These are phyloP conservation scores for Gossypium trilobum DNA, from an alignment of 441 rosid species.

Conservation along the genomic window DNA sequence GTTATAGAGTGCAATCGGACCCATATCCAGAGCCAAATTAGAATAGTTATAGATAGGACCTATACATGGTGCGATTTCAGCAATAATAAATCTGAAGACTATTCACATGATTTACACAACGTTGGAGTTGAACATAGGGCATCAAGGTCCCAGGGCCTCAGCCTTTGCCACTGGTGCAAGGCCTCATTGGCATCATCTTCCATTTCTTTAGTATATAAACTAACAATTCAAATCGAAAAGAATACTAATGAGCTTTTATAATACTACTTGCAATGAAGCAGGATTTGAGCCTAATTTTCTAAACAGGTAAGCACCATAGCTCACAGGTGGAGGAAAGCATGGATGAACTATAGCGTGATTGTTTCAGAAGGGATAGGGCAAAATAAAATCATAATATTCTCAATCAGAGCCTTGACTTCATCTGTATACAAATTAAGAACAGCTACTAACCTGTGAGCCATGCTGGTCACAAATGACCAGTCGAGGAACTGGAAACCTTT, in stretches of 20 bases:
- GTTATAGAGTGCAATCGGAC: too few species aligned
- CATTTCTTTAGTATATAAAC: conserved; percentile 2
- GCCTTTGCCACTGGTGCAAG: too few species aligned
- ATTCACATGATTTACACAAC: too few species aligned
- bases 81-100: too few species aligned
- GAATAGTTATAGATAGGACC: too few species aligned
- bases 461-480: conserved; percentile 82
- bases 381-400: not conserved
- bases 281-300: not conserved
- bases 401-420: not conserved
- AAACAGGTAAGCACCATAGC: not conserved
- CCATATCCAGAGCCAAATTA: too few species aligned
- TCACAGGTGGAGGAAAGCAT: not conserved
- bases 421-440: not conserved
- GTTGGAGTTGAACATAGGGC: too few species aligned
- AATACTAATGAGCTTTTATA: not conserved
- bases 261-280: not conserved
- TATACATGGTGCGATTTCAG: too few species aligned
- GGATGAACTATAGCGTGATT: not conserved
- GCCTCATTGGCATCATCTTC: not conserved
- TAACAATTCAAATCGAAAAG: not conserved
- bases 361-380: not conserved
- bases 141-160: too few species aligned
- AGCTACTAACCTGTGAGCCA: conserved; percentile 71
- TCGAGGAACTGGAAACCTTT: conserved; percentile 87